These are phyloP conservation scores for Cyclanthera cordifolia DNA, from an alignment of 306 rosid genomes.

Conservation along the genomic window DNA sequence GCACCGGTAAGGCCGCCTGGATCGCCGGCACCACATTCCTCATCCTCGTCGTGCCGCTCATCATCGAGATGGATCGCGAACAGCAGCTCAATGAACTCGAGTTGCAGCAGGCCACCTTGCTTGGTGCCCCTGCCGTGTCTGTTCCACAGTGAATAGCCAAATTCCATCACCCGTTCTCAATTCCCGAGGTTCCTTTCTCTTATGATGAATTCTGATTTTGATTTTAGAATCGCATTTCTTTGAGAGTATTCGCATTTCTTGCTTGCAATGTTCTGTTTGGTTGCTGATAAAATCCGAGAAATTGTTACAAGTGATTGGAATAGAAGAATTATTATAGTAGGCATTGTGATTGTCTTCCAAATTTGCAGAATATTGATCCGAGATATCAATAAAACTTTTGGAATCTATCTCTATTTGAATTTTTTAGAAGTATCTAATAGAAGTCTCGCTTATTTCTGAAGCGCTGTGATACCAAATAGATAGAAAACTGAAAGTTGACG, in stretches of 20 bases:
- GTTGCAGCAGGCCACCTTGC: constrained; percentile 80
- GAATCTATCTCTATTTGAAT: too few species aligned
- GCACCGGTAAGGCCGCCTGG: constrained; percentile 94
- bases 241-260: not conserved
- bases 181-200: not conserved
- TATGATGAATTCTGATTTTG: not conserved
- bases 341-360: not conserved
- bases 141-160: constrained; percentile 27
- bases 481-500: too few species aligned
- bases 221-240: not conserved
- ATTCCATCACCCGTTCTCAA: not conserved
- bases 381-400: not conserved
- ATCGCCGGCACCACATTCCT: constrained; percentile 76
- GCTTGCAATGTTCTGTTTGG: not conserved
- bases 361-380: not conserved
- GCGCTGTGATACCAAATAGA: too few species aligned
- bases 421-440: too few species aligned
- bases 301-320: not conserved
- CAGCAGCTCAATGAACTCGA: constrained; percentile 81
- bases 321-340: not conserved
- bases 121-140: constrained; percentile 36
- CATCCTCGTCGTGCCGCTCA: constrained; percentile 61
- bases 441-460: too few species aligned
- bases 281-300: constrained; percentile 1
- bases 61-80: constrained; percentile 88